Conservation (phyloP, 192 early-diverging fungal species). For the Mortierella hygrophila region DNA sequence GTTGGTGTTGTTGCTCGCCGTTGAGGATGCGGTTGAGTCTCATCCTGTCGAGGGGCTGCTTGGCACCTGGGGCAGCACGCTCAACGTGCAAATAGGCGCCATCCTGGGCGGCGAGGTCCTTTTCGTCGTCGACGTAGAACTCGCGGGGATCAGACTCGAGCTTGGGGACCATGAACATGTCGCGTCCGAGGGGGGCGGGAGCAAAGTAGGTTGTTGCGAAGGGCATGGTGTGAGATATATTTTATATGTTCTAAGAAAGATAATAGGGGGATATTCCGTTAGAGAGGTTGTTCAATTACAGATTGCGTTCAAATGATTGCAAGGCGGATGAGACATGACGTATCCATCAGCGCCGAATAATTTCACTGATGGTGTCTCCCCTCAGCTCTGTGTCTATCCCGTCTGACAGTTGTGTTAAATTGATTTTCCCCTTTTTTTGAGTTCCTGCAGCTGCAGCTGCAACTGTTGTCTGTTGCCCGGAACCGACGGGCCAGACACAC, state of each 20-base stretch:
- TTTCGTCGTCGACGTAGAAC: slow-evolving; percentile 44
- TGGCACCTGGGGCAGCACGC: slow-evolving; percentile 29
- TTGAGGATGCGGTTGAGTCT: slow-evolving; percentile 46
- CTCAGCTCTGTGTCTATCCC: not conserved
- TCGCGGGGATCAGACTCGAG: slow-evolving; percentile 42
- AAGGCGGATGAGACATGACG: slow-evolving; percentile 14
- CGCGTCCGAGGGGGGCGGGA: slow-evolving; percentile 38
- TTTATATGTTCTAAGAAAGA: not conserved
- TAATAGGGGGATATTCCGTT: not conserved
- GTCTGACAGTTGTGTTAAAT: not conserved
- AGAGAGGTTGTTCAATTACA: not conserved
- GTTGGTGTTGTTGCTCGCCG: slow-evolving; percentile 16
- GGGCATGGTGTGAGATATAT: slow-evolving; percentile 21
- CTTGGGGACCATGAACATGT: slow-evolving; percentile 43
- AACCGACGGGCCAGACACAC: too few species aligned
- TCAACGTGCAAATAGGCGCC: slow-evolving; percentile 44
- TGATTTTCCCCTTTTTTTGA: not conserved
- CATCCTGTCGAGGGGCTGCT: slow-evolving; percentile 47
- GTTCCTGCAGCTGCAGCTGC: not conserved
- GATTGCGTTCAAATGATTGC: not conserved
- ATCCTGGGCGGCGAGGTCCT: slow-evolving; percentile 16
- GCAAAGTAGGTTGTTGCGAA: slow-evolving; percentile 46
- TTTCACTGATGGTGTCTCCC: not conserved
- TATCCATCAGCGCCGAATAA: not conserved
- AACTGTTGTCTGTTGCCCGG: not conserved